Base-by-base conservation (phyloP, 1,284 basidiomycete genomes). In the Boletus smithii region DNA sequence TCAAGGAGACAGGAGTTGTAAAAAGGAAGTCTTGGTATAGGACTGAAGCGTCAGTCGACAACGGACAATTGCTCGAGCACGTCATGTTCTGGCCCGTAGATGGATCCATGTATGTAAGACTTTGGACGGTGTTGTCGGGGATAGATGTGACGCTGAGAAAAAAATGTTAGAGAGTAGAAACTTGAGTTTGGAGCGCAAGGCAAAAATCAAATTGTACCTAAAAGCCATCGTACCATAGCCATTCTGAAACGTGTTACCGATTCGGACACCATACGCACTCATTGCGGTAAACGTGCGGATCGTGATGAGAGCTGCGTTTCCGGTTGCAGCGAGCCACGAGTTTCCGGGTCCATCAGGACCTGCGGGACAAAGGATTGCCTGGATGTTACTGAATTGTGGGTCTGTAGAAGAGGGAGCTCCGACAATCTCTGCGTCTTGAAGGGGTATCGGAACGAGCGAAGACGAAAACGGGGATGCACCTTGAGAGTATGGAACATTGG, bases 21-120 rank as follows among this genome's bases (percentile, higher is more conserved):
- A 95, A 93, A 40, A 94, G 69, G 68, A 92, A 95, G 66, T 95
- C 92, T 66, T 95, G 91, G 66, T 93, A 95, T 3, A 80, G 77
- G 45, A 97, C 69, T 8, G 80, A 76, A 1, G 86, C 64, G 61
- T 91, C 78, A 27, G 80, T 81, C n/a, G 81, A 80, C 27, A 94
- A 73, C 1, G 91, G 88, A 60, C 90, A 95, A 14, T 73, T 68
- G 44, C 78, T 69, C 5, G 79, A 74, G 67, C 90, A 94, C 0
- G 88, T 88, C 56, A 70, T 66, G 58, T 84, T 91, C 61, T 84
- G 74, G 45, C 84, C 81, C 14, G 85, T 90, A 4, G 70, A 62
- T 0, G 88, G 86, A 61, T 98, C 90, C 43, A 88, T 69, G 61
- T 88, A 95, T 35, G 80, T 80, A 47, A 95, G 73, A 14, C 80